Base-by-base conservation (phyloP, 1,139 yeast genomes). In the Ogataea hybrid region DNA sequence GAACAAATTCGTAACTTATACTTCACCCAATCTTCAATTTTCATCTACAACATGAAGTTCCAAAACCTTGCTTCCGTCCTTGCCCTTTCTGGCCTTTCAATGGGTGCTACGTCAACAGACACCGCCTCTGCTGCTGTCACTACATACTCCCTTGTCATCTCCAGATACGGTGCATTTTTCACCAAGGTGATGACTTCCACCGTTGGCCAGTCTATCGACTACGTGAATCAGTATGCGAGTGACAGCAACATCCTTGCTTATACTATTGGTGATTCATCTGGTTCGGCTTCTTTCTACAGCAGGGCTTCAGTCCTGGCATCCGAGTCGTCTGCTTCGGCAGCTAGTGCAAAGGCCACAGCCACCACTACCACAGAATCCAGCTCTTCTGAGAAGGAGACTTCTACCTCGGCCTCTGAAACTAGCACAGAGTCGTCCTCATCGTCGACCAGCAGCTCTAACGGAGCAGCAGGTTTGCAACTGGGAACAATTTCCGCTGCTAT, bases 141-240 rank as follows among this genome's bases (percentile, higher is more conserved):
- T n/a, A 32, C 35, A 16, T 32, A 32, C 35, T 32, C 35, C 11
- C 15, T 32, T 7, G 35, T 32, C 15, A 32, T 32, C 16, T 32
- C 35, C 25, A 32, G 25, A 20, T 21, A 32, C 25, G 35, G 35
- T 8, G 35, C 25, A 6, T 32, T 32, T 17, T 32, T 32, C 35
- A 32, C 35, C 25, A 32, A 21, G 17, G 25, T 21, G 6, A 32
- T 32, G 25, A 21, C 25, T 7, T 14, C 25, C 9, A 18, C 35
- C 14, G 16, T 18, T 10, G 35, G 35, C 14, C 12, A 18, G 6
- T 14, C 35, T 10, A 21, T n/a, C 10, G 25, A 14, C 4, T 32
- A 21, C 3, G 35, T 32, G 12, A 27, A 32, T 11, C 35, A 32
- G 17, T 32, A 32, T 11, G 4, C 6, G 9, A 32, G 25, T 12